Evolutionary conservation across 2,329 filamentous ascomycete genomes (phyloP).

Genomic region (Endothia cerciana): DNA sequence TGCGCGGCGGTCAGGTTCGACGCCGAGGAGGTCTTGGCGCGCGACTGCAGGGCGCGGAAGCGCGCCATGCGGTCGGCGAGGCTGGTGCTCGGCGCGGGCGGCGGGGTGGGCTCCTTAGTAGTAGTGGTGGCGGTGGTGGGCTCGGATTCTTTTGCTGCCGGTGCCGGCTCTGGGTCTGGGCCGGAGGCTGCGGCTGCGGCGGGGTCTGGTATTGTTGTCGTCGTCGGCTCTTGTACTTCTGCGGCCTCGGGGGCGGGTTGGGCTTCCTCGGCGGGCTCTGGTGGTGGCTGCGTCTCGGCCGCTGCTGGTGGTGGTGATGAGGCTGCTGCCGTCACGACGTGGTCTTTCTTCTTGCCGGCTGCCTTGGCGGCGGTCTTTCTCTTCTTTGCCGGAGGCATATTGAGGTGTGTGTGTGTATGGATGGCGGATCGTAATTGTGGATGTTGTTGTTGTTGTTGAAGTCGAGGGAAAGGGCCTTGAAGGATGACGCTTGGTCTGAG

Average conservation of each 20-base stretch:
- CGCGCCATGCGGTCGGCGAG: constrained; percentile 73
- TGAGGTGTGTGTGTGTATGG: constrained; percentile 20
- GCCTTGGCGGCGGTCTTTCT: constrained; percentile 35
- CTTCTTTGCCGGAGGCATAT: constrained; percentile 39
- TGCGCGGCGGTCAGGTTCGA: constrained; percentile 84
- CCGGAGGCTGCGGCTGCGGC: constrained; percentile 19
- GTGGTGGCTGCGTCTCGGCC: constrained; percentile 11
- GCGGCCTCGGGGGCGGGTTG: constrained; percentile 17
- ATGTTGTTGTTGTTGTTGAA: neutral
- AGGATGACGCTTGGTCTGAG: neutral
- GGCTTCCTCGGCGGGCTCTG: constrained; percentile 16
- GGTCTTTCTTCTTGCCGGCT: constrained; percentile 18
- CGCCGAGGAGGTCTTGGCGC: constrained; percentile 72
- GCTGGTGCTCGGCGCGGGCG: constrained; percentile 41
- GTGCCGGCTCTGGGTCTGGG: constrained; percentile 14
- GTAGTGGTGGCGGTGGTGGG: constrained; percentile 21
- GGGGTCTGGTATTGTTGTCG: neutral
- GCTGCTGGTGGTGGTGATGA: constrained; percentile 27
- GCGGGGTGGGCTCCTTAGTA: constrained; percentile 15
- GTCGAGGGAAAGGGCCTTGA: neutral
- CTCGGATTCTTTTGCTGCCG: constrained; percentile 12
- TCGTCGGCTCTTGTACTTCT: constrained; percentile 15
- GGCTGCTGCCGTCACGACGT: constrained; percentile 22
- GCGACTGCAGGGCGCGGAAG: constrained; percentile 85
- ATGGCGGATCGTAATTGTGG: constrained; percentile 12